These are phyloP conservation scores for Polyporus arcularius DNA, from an alignment of 768 basidiomycete species.

Conservation along the genomic window DNA sequence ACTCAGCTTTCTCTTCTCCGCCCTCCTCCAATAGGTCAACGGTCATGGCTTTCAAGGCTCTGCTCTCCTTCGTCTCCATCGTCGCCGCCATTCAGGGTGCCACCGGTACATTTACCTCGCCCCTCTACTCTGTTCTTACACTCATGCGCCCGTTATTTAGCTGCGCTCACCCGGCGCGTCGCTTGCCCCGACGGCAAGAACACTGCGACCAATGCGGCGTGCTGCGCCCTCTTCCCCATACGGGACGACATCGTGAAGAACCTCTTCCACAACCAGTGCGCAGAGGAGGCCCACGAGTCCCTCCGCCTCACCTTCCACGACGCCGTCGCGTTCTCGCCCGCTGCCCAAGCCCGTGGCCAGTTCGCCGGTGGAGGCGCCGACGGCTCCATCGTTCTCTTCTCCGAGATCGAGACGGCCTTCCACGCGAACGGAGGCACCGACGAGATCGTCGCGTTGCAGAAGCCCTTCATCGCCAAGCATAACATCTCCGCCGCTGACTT, in stretches of 20 bases:
- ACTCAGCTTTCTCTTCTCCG: not conserved
- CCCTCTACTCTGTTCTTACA: too few species aligned
- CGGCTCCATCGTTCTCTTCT: slow-evolving; percentile 50
- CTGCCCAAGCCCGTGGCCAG: not conserved
- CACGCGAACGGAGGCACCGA: slow-evolving; percentile 44
- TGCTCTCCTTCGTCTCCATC: not conserved
- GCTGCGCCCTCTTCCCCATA: not conserved
- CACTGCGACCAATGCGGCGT: not conserved
- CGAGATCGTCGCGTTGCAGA: slow-evolving; percentile 40
- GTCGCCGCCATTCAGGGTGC: not conserved
- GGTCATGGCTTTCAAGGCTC: not conserved
- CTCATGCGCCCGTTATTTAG: not conserved
- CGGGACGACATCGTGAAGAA: not conserved
- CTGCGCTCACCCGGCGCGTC: not conserved
- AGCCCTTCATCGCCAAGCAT: slow-evolving; percentile 36
- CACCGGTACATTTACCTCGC: not conserved
- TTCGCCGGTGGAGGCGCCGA: slow-evolving; percentile 38
- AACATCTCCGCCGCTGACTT: slow-evolving; percentile 47
- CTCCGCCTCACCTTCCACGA: not conserved
- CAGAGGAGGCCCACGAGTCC: not conserved
- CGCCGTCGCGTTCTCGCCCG: not conserved
- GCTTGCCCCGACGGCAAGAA: not conserved
- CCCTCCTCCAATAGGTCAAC: not conserved
- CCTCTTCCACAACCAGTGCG: not conserved
- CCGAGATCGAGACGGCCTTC: slow-evolving; percentile 43